A percentile compares a stretch with the other conserved stretches of the same genome.
phyloP scores from a whole-genome alignment of 805 yeast species.

The Schwanniomyces sp. region DNA sequence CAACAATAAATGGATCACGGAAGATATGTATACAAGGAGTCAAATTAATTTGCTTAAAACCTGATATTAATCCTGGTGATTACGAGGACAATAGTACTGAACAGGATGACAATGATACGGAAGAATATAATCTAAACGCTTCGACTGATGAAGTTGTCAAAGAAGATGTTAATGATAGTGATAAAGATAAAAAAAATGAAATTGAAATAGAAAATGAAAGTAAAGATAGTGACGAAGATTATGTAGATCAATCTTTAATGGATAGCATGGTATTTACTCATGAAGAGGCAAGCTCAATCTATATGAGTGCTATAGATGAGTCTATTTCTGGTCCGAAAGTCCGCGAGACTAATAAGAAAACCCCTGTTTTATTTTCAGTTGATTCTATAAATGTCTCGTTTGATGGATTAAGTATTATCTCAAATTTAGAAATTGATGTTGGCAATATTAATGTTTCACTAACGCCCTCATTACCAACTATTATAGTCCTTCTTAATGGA shows the following conservation, averaged over 20 bases:
- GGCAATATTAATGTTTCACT: constrained; percentile 44
- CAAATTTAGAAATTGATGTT: constrained; percentile 38
- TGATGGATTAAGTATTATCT: constrained; percentile 42
- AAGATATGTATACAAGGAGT: constrained; percentile 40
- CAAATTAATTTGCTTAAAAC: constrained; percentile 38
- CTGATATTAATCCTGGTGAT: constrained; percentile 35
- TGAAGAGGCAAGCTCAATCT: constrained; percentile 67
- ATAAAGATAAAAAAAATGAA: constrained; percentile 2
- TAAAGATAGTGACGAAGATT: constrained; percentile 23
- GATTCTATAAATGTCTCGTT: constrained; percentile 44
- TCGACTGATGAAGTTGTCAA: not conserved
- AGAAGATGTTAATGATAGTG: constrained; percentile 3
- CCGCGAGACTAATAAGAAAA: not conserved
- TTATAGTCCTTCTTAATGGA: constrained; percentile 35
- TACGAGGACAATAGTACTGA: not conserved
- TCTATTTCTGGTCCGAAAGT: constrained; percentile 21
- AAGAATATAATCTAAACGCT: not conserved
- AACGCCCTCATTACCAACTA: constrained; percentile 42
- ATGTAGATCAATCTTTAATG: constrained; percentile 46
- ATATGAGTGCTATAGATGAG: constrained; percentile 77
- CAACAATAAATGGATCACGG: constrained; percentile 49
- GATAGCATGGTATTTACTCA: constrained; percentile 66
- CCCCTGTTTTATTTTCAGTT: constrained; percentile 25
- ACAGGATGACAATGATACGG: not conserved
- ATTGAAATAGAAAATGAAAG: constrained; percentile 21